Conservation (phyloP, 345 rosid species). For the Citrus unshiu region DNA sequence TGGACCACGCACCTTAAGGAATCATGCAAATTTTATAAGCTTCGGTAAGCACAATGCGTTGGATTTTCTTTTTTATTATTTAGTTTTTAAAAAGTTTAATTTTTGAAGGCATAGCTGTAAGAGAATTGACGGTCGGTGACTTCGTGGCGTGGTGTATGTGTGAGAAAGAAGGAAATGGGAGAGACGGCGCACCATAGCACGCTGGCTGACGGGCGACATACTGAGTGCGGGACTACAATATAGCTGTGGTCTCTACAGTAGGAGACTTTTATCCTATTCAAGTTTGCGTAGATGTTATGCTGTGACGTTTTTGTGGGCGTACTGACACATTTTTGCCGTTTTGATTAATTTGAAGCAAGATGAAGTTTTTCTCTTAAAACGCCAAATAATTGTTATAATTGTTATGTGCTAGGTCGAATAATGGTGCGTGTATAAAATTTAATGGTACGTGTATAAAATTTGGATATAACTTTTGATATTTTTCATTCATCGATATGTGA, state of each 20-base stretch:
- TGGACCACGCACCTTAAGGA: not conserved
- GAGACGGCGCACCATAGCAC: constrained; percentile 11
- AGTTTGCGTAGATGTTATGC: not conserved
- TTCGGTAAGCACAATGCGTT: not conserved
- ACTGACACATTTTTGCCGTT: not conserved
- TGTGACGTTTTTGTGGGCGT: not conserved
- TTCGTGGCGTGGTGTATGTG: constrained; percentile 7
- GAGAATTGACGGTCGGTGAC: constrained; percentile 28
- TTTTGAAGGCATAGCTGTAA: not conserved
- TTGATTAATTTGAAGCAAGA: not conserved
- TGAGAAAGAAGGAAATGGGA: not conserved
- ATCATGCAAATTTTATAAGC: not conserved
- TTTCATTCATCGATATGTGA: too few relatives aligned
- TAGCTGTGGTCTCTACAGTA: not conserved
- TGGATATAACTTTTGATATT: too few relatives aligned
- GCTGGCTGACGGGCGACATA: not conserved
- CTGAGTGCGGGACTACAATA: not conserved
- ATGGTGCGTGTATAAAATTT: too few relatives aligned
- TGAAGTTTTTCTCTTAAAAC: too few relatives aligned
- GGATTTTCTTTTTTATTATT: not conserved
- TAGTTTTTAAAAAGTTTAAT: not conserved
- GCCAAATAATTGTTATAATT: too few relatives aligned
- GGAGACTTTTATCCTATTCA: not conserved
- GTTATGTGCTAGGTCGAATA: too few relatives aligned
- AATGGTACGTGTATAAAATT: too few relatives aligned